phyloP scores from a whole-genome alignment of 768 basidiomycete genomes.

The Lentinula edodes region DNA sequence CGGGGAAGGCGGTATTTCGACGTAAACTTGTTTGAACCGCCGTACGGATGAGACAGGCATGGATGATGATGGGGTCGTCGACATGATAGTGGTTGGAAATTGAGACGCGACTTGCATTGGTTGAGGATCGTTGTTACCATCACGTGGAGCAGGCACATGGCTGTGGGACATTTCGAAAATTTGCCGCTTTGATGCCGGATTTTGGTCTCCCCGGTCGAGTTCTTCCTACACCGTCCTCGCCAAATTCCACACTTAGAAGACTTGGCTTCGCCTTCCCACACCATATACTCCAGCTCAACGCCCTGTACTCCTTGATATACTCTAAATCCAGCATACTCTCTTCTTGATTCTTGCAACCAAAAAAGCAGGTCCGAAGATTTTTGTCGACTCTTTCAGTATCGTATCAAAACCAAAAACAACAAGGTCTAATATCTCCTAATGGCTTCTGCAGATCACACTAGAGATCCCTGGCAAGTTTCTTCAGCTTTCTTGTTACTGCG shows the following conservation, averaged over 20 bases:
- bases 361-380: neutral
- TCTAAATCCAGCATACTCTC: neutral
- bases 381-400: neutral
- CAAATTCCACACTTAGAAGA: neutral
- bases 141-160: neutral
- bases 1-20: constrained; percentile 54
- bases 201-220: neutral
- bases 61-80: constrained; percentile 21
- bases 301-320: no score
- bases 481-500: no score
- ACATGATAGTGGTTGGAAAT: constrained; percentile 23
- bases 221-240: neutral
- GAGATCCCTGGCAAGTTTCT: constrained; percentile 77
- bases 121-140: no score
- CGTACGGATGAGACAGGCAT: constrained; percentile 19
- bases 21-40: constrained; percentile 44
- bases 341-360: neutral
- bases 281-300: neutral
- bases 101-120: neutral
- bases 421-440: constrained; percentile 29
- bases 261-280: neutral
- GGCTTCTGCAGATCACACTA: constrained; percentile 89
- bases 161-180: neutral
- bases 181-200: neutral
- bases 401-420: neutral